Conservation (phyloP, 1,284 basidiomycete genomes). For the Cystobasidiaceae sp. region DNA sequence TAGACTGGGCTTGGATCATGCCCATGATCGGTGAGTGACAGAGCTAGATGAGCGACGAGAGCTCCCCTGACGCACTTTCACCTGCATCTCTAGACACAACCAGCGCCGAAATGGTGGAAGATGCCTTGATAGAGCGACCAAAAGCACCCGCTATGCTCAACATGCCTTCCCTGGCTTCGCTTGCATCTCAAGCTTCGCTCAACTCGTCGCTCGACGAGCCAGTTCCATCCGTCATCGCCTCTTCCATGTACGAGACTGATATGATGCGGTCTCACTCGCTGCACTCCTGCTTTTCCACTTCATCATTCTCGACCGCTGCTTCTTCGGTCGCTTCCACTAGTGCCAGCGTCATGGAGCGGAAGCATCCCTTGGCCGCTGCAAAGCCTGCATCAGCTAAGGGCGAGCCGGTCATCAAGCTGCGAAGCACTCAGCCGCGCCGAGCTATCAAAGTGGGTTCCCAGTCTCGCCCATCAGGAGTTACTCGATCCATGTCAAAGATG, state of each 20-base stretch:
- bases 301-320: slow-evolving; percentile 17
- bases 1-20: slow-evolving; percentile 25
- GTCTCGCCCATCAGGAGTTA: background rate
- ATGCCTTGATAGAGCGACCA: too few relatives aligned
- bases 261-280: slow-evolving; percentile 26
- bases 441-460: background rate
- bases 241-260: slow-evolving; percentile 2
- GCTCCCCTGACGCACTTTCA: too few relatives aligned
- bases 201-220: background rate
- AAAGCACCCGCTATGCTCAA: slow-evolving; percentile 8
- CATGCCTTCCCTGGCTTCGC: slow-evolving; percentile 9
- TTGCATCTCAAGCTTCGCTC: background rate
- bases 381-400: background rate
- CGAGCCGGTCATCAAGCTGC: slow-evolving; percentile 31
- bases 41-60: too few relatives aligned
- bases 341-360: slow-evolving; percentile 17
- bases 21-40: slow-evolving; percentile 23
- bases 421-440: slow-evolving; percentile 1
- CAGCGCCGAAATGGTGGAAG: too few relatives aligned
- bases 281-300: slow-evolving; percentile 16
- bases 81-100: too few relatives aligned
- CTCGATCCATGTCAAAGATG: background rate
- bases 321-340: slow-evolving; percentile 6
- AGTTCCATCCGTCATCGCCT: background rate
- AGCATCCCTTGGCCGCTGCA: slow-evolving; percentile 5